Conservation (phyloP, 164 flowering plant species). For the Houttuynia cordata region DNA sequence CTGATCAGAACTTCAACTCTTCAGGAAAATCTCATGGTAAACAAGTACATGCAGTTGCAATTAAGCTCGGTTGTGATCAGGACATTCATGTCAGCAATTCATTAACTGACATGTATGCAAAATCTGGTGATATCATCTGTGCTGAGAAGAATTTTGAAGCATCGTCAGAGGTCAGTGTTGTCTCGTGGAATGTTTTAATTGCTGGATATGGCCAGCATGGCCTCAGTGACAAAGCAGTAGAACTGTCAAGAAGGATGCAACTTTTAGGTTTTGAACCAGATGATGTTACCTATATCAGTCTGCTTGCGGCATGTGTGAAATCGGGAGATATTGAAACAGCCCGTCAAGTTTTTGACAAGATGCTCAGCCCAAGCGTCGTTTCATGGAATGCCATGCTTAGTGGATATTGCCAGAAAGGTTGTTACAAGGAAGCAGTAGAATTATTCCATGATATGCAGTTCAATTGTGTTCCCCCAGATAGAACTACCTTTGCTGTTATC, state of each 20-base stretch:
- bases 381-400: conserved; percentile 82
- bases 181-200: conserved; percentile 75
- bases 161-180: conserved; percentile 40
- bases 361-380: conserved; percentile 38
- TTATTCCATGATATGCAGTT: conserved; percentile 78
- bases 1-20: conserved; percentile 9
- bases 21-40: conserved; percentile 20
- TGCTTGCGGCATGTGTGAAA: conserved; percentile 60
- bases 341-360: conserved; percentile 31
- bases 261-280: conserved; percentile 41
- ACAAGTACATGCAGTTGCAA: conserved; percentile 39
- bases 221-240: conserved; percentile 38
- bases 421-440: conserved; percentile 38
- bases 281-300: conserved; percentile 48
- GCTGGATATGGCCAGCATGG: conserved; percentile 56
- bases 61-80: conserved; percentile 42
- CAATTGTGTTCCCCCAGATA: conserved; percentile 36
- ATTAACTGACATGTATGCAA: conserved; percentile 12
- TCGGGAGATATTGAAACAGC: conserved; percentile 50
- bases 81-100: conserved; percentile 9
- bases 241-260: conserved; percentile 67
- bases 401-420: conserved; percentile 44
- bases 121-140: conserved; percentile 38
- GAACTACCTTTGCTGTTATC: conserved; percentile 48
- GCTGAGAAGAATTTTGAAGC: conserved; percentile 38